These are phyloP conservation scores for Marchantia polymorpha DNA, from an alignment of 225 moss, liverwort and hornwort genomes.

Conservation along the genomic window DNA sequence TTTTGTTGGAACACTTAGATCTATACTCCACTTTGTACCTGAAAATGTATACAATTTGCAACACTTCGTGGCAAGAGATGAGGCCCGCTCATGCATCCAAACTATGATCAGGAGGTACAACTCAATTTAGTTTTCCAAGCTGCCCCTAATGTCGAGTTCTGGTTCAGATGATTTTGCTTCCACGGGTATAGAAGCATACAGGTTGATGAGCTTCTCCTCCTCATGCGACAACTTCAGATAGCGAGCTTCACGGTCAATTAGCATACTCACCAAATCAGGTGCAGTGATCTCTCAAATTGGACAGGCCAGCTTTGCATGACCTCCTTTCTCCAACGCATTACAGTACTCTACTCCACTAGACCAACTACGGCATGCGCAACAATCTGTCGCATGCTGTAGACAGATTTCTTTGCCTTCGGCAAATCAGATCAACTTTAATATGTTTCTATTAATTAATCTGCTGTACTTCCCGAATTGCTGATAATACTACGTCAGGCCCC, in stretches of 20 bases:
- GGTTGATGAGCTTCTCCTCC: slow-evolving; percentile 82
- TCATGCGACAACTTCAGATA: slow-evolving; percentile 90
- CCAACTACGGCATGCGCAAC: too few relatives aligned
- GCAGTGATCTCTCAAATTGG: slow-evolving; percentile 87
- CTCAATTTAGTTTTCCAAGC: slow-evolving; percentile 72
- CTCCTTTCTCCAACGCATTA: slow-evolving; percentile 90
- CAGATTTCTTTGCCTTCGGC: too few relatives aligned
- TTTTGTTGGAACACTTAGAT: slow-evolving; percentile 27
- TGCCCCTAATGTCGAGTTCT: slow-evolving; percentile 87
- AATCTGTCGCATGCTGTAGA: too few relatives aligned
- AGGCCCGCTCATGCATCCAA: background rate
- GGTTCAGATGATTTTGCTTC: slow-evolving; percentile 31
- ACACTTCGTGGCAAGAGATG: background rate
- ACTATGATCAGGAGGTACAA: background rate
- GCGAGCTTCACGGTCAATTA: slow-evolving; percentile 89
- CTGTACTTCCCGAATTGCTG: too few relatives aligned
- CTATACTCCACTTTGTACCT: background rate
- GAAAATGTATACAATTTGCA: slow-evolving; percentile 1
- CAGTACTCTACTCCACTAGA: slow-evolving; percentile 95
- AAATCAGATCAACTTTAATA: too few relatives aligned
- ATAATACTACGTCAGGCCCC: too few relatives aligned
- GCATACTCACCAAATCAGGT: slow-evolving; percentile 86
- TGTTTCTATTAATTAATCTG: too few relatives aligned
- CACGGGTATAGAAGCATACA: slow-evolving; percentile 41
- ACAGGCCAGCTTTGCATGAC: slow-evolving; percentile 90